Base-by-base conservation (phyloP, 805 yeast species). In the Ogataea polymorpha region DNA sequence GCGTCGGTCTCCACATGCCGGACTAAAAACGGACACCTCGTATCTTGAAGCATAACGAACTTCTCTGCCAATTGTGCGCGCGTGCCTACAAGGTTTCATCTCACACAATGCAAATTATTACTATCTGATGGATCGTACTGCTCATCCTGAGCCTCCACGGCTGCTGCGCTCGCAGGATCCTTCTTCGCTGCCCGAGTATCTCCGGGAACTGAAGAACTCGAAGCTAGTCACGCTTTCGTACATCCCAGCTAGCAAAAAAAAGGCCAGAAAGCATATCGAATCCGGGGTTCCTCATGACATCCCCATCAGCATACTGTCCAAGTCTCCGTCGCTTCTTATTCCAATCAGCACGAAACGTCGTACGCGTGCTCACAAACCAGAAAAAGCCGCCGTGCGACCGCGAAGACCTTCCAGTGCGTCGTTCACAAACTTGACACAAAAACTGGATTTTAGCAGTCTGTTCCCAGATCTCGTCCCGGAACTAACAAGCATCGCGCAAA, bases 191-290 rank as follows among this genome's bases (percentile, higher is more conserved):
- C 58, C 58, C 5, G 51, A 45, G 8, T 49, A 51, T 24, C 36
- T 55, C n/a, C 48, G 46, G 23, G 51, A 46, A 28, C 35, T 55
- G 17, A 53, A 55, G 31, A 50, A 35, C 15, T 43, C 57, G 6
- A 55, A 53, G 26, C 38, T 55, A 15, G 57, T 55, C 18, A 55
- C 57, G 4, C 43, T 53, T 10, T 55, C 59, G 3, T 51, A 44
- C 38, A 51, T 55, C 13, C 57, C 57, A 4, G 44, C 24, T 15
- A 29, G 13, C 13, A 41, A 39, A 21, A 23, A 20, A 15, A 33
- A 21, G 23, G 28, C 21, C 18, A 32, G 37, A 21, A 23, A 26
- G 29, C 41, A 35, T 14, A 32, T 39, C 10, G 42, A 39, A 8
- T 32, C 42, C 3, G 29, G 34, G 6, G 25, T 30, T 4, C 13